phyloP scores from a whole-genome alignment of 148 eudicot species.

The Cornus kousa region DNA sequence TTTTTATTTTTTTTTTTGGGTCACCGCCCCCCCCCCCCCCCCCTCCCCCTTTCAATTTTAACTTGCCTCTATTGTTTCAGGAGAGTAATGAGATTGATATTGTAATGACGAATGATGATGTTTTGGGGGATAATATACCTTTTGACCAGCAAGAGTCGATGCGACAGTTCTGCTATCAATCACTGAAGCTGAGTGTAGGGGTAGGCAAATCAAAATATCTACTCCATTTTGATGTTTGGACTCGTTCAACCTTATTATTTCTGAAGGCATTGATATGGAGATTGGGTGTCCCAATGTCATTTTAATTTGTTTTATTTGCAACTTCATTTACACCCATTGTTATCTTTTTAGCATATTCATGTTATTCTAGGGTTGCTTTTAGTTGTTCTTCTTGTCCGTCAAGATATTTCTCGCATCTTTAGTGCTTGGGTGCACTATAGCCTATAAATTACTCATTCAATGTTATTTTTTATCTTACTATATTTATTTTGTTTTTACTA shows the following conservation, averaged over 20 bases:
- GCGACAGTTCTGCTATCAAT: constrained; percentile 67
- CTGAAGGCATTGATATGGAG: background rate
- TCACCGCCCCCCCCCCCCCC: background rate
- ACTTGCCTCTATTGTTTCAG: constrained; percentile 40
- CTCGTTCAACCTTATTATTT: background rate
- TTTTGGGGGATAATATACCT: constrained; percentile 88
- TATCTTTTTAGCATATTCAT: background rate
- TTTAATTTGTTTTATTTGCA: background rate
- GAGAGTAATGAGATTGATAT: constrained; percentile 53
- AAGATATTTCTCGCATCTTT: background rate
- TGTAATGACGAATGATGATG: constrained; percentile 81
- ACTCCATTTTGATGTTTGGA: background rate
- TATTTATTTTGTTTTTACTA: no score
- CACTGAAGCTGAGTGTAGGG: constrained; percentile 53
- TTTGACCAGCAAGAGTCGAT: constrained; percentile 61
- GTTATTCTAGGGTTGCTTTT: background rate
- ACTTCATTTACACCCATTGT: background rate
- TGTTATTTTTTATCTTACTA: no score
- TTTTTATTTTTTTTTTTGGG: background rate
- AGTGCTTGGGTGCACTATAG: background rate
- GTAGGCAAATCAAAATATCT: constrained; percentile 28
- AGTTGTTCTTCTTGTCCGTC: background rate
- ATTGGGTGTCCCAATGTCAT: background rate
- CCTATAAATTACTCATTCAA: no score
- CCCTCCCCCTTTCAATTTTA: background rate